Base-by-base conservation (phyloP, 305 asterid genomes). In the Salvia sclarea region DNA sequence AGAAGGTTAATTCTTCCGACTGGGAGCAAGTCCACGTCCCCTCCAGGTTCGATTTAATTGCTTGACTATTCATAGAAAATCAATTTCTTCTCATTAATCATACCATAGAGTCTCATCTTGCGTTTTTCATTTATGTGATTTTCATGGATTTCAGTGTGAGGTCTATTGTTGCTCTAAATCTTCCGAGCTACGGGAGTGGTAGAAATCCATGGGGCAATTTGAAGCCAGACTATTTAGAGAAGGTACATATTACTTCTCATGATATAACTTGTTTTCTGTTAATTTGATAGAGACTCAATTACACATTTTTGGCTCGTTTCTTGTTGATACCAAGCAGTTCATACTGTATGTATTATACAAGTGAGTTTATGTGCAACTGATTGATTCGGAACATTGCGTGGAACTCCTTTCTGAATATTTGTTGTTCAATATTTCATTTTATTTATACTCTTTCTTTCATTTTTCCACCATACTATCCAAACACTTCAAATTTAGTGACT, bases 101-200 rank as follows among this genome's bases (percentile, higher is more conserved):
- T 4, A 25, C 30, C 30, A 25, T 4, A 25, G 30, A 25, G 2
- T 25, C 30, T 25, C 44, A 3, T 64, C 12, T 52, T 68, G 38
- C 59, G 18, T 63, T 65, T 65, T 56, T 16, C 50, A 38, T 57
- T 61, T 49, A 58, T 58, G 52, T 60, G 49, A 72, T 48, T 44
- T 53, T 41, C 66, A 55, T 49, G 64, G 50, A 65, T 77, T 69
- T 61, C 89, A 91, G 99, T 74, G 99, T 94, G 77, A 87, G 99
- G 81, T 94, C 97, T 47, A 59, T 94, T 8, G 99, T 94, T 47
- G 92, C 93, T 66, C 84, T 94, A 71, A 94, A 91, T 73, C 99
- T 94, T 82, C 97, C 96, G 13, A 94, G 97, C 80, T 94, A 94
- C 70, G 98, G 92, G 76, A 91, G 98, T 83, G 98, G 98, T 62